Evolutionary conservation across 345 rosid genomes (phyloP).

Genomic region (Linum lewisii): DNA sequence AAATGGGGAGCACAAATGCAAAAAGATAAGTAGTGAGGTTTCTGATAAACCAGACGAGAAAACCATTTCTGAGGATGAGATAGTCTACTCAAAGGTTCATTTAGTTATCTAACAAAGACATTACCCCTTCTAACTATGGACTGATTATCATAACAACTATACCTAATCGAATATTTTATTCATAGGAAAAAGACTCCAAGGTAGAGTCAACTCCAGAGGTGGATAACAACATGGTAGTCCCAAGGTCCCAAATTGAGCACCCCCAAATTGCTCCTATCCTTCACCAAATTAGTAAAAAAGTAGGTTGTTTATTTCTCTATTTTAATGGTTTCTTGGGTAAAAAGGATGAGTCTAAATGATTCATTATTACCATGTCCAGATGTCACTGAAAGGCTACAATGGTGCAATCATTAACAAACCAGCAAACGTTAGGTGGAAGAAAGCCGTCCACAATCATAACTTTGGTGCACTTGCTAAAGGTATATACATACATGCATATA

Average conservation of each 20-base stretch:
- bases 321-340: too few species aligned
- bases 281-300: constrained; percentile 28
- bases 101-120: constrained; percentile 2
- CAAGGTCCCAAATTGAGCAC: constrained; percentile 11
- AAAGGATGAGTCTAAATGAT: neutral
- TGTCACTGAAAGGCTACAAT: constrained; percentile 26
- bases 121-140: neutral
- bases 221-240: constrained; percentile 8
- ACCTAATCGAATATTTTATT: constrained; percentile 8
- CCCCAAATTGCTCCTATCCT: constrained; percentile 23
- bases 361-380: constrained; percentile 6
- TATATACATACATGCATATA: neutral
- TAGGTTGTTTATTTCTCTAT: neutral
- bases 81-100: constrained; percentile 30
- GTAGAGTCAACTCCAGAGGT: constrained; percentile 20
- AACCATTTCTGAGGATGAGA: constrained; percentile 40
- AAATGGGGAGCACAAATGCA: constrained; percentile 61
- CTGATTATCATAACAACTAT: neutral
- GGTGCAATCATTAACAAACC: constrained; percentile 30
- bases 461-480: neutral
- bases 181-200: constrained; percentile 34
- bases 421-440: constrained; percentile 29
- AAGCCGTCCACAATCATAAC: neutral
- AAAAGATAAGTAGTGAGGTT: constrained; percentile 21
- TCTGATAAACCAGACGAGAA: constrained; percentile 30